Base-by-base conservation (phyloP, 2,329 filamentous ascomycete species). In the Aureobasidium sp. region DNA sequence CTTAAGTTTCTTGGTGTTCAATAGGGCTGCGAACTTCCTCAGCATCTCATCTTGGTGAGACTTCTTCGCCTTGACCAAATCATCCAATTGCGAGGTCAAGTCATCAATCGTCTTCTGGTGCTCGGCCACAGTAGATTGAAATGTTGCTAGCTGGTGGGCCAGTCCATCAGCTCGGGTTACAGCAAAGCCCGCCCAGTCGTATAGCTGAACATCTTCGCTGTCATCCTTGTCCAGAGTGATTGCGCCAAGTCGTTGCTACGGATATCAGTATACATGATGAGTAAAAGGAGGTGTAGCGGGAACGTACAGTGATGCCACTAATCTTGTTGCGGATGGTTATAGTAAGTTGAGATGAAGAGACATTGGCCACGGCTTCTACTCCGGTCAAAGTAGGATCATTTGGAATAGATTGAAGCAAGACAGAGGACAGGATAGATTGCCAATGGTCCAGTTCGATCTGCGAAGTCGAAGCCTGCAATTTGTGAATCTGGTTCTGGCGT, bases 1-100 rank as follows among this genome's bases (percentile, higher is more conserved):
- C 73, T 89, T 91, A 57, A 86, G 76, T 72, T 92, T 92, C 75
- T 93, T 93, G 70, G 87, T 83, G 66, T 92, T 92, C 1, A 92
- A 75, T 2, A 93, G 75, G 60, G 82, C 77, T 59, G 83, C 80
- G 66, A 90, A 90, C 69, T 89, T 90, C 62, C 82, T 81, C 1
- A 92, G 73, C 60, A 92, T 74, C 19, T 80, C 79, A 1, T 79
- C 78, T 71, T 92, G 88, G 63, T 89, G 81, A 19, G 83, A 81
- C 49, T 82, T 78, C 69, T 91, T 91, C 15, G 83, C 78, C 58
- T 78, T 77, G 49, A 86, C 78, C 17, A 92, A 79, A 66, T 89
- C 85, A 4, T 86, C 80, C 0, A 91, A 74, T 67, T 88, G 85
- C 4, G 74, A 74, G 65, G 81, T 81, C 31, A 92, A 78, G 66